Evolutionary conservation across 2,329 filamentous ascomycete species (phyloP).

Genomic region (Exophiala sideris): DNA sequence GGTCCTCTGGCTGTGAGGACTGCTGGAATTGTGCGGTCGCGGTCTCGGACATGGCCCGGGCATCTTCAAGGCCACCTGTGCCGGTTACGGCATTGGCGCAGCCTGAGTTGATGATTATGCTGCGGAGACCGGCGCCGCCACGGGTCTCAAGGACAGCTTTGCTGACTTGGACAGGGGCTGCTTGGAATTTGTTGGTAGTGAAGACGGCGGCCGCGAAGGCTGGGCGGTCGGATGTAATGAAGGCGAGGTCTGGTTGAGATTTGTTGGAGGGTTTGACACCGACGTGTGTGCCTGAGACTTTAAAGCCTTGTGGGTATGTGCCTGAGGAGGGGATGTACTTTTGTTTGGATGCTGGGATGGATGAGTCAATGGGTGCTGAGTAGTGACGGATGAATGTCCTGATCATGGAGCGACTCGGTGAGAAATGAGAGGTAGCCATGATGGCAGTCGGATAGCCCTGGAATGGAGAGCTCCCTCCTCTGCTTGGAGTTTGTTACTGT

Average conservation of each 20-base stretch:
- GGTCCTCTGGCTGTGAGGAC: slow-evolving; percentile 31
- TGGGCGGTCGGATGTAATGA: slow-evolving; percentile 80
- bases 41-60: slow-evolving; percentile 72
- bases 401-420: slow-evolving; percentile 14
- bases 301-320: slow-evolving; percentile 86
- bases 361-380: slow-evolving; percentile 45
- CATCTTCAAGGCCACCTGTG: slow-evolving; percentile 83
- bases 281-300: slow-evolving; percentile 80
- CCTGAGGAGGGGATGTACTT: slow-evolving; percentile 85
- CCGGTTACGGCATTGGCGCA: slow-evolving; percentile 97
- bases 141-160: slow-evolving; percentile 65
- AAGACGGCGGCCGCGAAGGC: slow-evolving; percentile 90
- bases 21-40: slow-evolving; percentile 66
- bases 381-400: slow-evolving; percentile 31
- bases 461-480: background rate
- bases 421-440: slow-evolving; percentile 10
- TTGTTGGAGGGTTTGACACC: slow-evolving; percentile 94
- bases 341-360: slow-evolving; percentile 73
- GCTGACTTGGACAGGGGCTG: slow-evolving; percentile 87
- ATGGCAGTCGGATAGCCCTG: background rate
- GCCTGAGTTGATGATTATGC: slow-evolving; percentile 89
- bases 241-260: slow-evolving; percentile 82
- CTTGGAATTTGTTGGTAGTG: slow-evolving; percentile 97
- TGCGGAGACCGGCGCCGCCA: slow-evolving; percentile 67
- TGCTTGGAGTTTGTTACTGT: too few species aligned